phyloP scores from a whole-genome alignment of 2,329 filamentous ascomycete species.

The Pseudopithomyces maydicus region DNA sequence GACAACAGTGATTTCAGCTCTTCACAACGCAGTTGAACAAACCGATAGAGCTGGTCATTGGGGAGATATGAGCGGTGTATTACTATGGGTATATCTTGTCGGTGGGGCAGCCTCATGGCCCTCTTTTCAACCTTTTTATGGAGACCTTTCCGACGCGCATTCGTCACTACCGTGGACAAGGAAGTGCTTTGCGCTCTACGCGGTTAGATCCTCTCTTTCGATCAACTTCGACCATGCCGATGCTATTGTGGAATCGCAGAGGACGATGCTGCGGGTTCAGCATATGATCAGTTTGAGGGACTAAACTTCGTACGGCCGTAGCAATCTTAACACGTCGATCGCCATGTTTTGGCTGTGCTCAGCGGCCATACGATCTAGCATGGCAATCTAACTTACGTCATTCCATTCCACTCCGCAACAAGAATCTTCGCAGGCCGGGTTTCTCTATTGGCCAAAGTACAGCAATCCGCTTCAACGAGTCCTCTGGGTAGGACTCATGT shows the following conservation, averaged over 20 bases:
- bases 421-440: neutral
- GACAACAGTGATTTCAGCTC: constrained; percentile 25
- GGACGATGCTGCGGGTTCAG: constrained; percentile 33
- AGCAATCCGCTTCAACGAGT: neutral
- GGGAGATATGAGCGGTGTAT: constrained; percentile 32
- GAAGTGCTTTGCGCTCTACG: constrained; percentile 38
- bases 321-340: neutral
- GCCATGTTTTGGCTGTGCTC: neutral
- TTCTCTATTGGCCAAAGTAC: too few species aligned
- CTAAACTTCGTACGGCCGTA: neutral
- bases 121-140: constrained; percentile 6
- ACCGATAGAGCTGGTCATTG: constrained; percentile 31
- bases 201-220: constrained; percentile 25
- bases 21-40: constrained; percentile 27
- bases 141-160: constrained; percentile 12
- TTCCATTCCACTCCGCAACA: neutral
- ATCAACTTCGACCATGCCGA: constrained; percentile 27
- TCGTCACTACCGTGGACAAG: constrained; percentile 24
- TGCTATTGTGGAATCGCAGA: constrained; percentile 26
- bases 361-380: neutral
- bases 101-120: constrained; percentile 35
- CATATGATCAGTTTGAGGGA: constrained; percentile 23
- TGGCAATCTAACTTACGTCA: neutral
- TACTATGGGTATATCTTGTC: constrained; percentile 39
- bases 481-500: neutral